Evolutionary conservation across 495 filamentous ascomycete species (phyloP).

Genomic region (Penicillium cosmopolitanum): DNA sequence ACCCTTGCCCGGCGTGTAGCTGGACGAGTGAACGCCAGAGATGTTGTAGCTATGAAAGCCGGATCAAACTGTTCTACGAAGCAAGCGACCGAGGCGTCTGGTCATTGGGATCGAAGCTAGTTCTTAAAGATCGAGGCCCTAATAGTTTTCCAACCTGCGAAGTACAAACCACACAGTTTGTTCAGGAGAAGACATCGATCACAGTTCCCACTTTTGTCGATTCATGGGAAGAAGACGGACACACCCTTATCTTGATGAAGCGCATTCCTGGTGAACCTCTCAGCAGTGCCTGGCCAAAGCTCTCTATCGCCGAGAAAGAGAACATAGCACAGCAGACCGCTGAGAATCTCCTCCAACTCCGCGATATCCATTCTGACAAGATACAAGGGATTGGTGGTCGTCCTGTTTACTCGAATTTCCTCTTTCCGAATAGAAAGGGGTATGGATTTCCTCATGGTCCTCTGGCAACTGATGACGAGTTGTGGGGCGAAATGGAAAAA

Average conservation of each 20-base stretch:
- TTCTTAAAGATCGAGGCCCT: no score
- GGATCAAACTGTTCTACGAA: no score
- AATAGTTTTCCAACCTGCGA: no score
- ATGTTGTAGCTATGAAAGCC: no score
- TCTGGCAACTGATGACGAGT: constrained; percentile 29
- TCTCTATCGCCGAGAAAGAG: constrained; percentile 27
- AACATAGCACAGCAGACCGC: constrained; percentile 35
- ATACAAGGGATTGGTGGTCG: constrained; percentile 29
- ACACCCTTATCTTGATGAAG: constrained; percentile 52
- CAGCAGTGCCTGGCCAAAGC: constrained; percentile 21
- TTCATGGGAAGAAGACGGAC: constrained; percentile 30
- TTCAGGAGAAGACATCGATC: constrained; percentile 50
- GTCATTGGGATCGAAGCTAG: no score
- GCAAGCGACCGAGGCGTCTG: no score
- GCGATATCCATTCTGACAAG: constrained; percentile 26
- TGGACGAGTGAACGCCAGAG: no score
- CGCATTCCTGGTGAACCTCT: constrained; percentile 39
- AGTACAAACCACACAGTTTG: no score
- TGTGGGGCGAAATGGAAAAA: constrained; percentile 24
- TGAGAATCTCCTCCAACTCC: constrained; percentile 34
- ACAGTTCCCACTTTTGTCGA: constrained; percentile 56
- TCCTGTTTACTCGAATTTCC: constrained; percentile 22
- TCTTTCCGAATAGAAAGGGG: constrained; percentile 13
- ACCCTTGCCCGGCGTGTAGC: no score
- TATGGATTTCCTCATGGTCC: constrained; percentile 25